A percentile compares a stretch with the other conserved stretches of the same genome.
phyloP scores from a whole-genome alignment of 2,329 filamentous ascomycete genomes.

The Metarhizium sp. region DNA sequence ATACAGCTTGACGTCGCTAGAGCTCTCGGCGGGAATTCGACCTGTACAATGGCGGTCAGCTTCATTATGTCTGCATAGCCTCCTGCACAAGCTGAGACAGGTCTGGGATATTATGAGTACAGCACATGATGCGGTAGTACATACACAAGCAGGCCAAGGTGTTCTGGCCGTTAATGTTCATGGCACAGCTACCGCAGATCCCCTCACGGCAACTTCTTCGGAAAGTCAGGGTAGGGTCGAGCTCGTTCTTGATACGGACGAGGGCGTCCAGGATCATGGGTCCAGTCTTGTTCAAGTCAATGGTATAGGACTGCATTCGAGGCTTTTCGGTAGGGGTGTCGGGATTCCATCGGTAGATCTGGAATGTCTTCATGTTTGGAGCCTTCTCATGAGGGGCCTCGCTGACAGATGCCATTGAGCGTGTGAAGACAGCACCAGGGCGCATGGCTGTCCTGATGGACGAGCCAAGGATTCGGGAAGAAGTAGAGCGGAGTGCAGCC shows the following conservation, averaged over 20 bases:
- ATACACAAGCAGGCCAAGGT: constrained; percentile 94
- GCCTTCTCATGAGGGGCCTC: constrained; percentile 54
- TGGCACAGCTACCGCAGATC: constrained; percentile 96
- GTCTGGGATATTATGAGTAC: not conserved
- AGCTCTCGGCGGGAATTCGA: constrained; percentile 80
- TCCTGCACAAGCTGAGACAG: not conserved
- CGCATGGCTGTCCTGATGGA: constrained; percentile 29
- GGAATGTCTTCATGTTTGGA: constrained; percentile 81
- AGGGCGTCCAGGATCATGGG: constrained; percentile 97
- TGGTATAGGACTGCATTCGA: constrained; percentile 85
- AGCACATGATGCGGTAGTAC: constrained; percentile 25
- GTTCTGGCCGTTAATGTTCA: constrained; percentile 99
- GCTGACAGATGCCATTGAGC: constrained; percentile 46
- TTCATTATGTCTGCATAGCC: not conserved
- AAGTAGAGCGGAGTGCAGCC: constrained; percentile 52
- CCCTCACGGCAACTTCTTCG: constrained; percentile 93
- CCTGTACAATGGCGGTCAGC: constrained; percentile 40
- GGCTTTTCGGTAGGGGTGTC: constrained; percentile 90
- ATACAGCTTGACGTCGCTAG: constrained; percentile 85
- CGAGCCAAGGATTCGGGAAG: constrained; percentile 41
- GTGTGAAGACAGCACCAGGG: constrained; percentile 33
- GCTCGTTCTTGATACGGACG: constrained; percentile 98
- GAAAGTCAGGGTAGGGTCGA: constrained; percentile 95
- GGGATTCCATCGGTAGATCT: constrained; percentile 98
- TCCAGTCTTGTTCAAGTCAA: constrained; percentile 97